Base-by-base conservation (phyloP, 257 asterid genomes). In the Coffea eugenioides region DNA sequence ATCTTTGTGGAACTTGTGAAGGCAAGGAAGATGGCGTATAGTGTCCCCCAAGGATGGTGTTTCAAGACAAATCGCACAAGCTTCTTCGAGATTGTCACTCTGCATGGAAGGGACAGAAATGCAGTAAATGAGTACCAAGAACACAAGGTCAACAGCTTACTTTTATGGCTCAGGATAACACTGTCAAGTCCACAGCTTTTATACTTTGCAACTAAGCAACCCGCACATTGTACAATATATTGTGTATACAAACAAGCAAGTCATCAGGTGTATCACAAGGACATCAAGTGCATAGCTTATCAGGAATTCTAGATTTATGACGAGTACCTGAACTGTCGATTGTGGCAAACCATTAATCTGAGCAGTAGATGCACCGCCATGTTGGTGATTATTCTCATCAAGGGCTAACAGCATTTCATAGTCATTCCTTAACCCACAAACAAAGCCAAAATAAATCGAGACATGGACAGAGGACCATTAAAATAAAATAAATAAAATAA, bases 1-100 rank as follows among this genome's bases (percentile, higher is more conserved):
- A 80, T 92, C 97, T 92, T 95, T 95, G 89, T 95, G 99, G 81
- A 92, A 93, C 81, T 95, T 95, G 95, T 95, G 98, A 39, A 95
- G 85, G 87, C 99, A 95, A 45, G 99, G 98, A 69, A 95, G 97
- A 82, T 93, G 99, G 80, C 97, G 97, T 70, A 95, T 89, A 16
- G 85, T 69, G 62, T 95, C 98, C 59, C 98, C 99, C 3, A 80
- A 68, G 41, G 88, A 88, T 52, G 97, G 98, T 75, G 90, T 88
- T 69, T 95, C 99, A 36, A 95, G 97, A 86, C 99, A 95, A 78
- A 95, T 71, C 41, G 94, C 97, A 71, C 99, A 95, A 69, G 91
- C 84, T 87, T 93, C 99, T 25, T 86, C 94, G 80, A 84, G 85
- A 82, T 82, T 89, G 65, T 88, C 92, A 81, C 56, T 89, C 99